Percentiles rank a stretch among this genome's conserved stretches.
Conservation (phyloP, 2,329 filamentous ascomycete species). For the Fusarium dlaminii region DNA sequence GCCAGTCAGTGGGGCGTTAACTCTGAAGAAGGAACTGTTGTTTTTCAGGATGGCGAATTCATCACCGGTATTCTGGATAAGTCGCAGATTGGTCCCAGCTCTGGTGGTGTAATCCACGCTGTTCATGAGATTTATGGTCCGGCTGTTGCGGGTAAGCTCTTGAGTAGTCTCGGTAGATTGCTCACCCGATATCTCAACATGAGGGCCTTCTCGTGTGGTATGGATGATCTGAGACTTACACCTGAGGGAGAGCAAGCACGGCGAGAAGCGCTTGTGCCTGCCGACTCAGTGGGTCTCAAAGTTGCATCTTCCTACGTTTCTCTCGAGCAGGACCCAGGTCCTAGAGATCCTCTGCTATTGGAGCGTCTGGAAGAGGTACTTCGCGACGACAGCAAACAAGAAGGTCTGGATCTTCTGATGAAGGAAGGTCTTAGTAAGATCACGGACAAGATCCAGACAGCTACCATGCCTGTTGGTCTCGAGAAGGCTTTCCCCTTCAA, state of each 20-base stretch:
- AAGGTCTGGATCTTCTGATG: constrained; percentile 87
- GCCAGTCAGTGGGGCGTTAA: constrained; percentile 80
- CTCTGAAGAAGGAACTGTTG: constrained; percentile 82
- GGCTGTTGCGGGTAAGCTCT: constrained; percentile 82
- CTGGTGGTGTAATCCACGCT: constrained; percentile 88
- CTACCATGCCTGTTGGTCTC: constrained; percentile 82
- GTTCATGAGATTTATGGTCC: constrained; percentile 95
- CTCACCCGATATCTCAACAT: constrained; percentile 91
- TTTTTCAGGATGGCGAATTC: constrained; percentile 88
- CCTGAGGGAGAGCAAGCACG: constrained; percentile 78
- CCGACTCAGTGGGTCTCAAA: constrained; percentile 75
- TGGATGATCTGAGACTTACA: constrained; percentile 92
- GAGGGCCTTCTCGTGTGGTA: constrained; percentile 95
- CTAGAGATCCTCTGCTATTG: constrained; percentile 75
- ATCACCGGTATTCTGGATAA: constrained; percentile 95
- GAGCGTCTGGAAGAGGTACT: constrained; percentile 87
- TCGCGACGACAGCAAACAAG: constrained; percentile 90
- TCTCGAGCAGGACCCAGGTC: constrained; percentile 71
- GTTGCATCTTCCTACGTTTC: constrained; percentile 91
- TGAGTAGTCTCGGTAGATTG: constrained; percentile 89
- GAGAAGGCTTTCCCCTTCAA: constrained; percentile 95
- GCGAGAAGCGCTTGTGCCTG: constrained; percentile 72
- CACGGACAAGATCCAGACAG: constrained; percentile 79
- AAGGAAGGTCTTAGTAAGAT: constrained; percentile 76
- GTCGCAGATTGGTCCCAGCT: constrained; percentile 87